Evolutionary conservation across 108 stramenopile genomes (phyloP).

Genomic region (Cyclotella atomus): DNA sequence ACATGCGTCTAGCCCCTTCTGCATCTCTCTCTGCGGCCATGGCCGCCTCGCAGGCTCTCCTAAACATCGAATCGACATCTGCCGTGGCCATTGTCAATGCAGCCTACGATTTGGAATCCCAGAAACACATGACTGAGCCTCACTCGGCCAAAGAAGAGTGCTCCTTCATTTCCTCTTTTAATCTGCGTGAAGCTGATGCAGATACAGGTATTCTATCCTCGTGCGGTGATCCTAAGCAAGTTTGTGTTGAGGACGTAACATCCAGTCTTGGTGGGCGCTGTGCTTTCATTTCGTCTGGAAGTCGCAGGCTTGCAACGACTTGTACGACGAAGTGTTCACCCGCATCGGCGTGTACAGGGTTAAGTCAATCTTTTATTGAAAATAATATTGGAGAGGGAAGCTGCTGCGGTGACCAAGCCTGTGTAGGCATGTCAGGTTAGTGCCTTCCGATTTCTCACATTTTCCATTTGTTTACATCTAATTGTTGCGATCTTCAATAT

Average conservation of each 20-base stretch:
- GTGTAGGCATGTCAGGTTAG: slow-evolving; percentile 3
- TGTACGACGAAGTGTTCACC: not conserved
- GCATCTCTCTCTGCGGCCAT: not conserved
- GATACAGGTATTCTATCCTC: slow-evolving; percentile 3
- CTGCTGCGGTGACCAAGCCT: slow-evolving; percentile 7
- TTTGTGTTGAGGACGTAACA: slow-evolving; percentile 2
- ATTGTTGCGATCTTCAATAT: too few relatives aligned
- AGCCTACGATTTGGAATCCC: not conserved
- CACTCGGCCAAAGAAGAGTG: not conserved
- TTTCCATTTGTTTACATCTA: not conserved
- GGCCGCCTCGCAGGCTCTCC: not conserved
- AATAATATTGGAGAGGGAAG: slow-evolving; percentile 16
- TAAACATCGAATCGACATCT: not conserved
- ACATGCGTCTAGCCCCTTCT: not conserved
- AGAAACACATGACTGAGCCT: not conserved
- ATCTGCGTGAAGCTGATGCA: not conserved
- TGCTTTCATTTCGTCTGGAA: not conserved
- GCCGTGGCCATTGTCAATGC: not conserved
- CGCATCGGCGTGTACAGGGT: not conserved
- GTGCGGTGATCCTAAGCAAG: not conserved
- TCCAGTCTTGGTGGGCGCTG: slow-evolving; percentile 7
- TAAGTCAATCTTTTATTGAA: not conserved
- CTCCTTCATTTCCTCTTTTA: not conserved
- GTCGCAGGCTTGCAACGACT: not conserved
- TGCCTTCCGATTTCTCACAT: not conserved